Evolutionary conservation across 441 rosid species (phyloP).

Genomic region (Raphanus hybrid): DNA sequence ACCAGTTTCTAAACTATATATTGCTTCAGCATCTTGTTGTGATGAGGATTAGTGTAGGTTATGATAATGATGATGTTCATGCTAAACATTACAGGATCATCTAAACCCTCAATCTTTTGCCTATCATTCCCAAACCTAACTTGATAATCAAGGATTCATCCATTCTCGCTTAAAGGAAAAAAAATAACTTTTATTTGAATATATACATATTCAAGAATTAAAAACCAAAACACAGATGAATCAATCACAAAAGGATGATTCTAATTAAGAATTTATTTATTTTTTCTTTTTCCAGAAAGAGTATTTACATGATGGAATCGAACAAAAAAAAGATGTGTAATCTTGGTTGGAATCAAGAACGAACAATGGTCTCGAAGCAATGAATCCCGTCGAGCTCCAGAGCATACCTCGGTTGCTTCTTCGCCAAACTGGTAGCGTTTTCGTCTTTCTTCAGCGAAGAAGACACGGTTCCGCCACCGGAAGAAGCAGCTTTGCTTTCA

Average conservation of each 20-base stretch:
- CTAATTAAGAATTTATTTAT: neutral
- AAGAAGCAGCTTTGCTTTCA: conserved; percentile 20
- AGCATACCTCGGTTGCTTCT: conserved; percentile 37
- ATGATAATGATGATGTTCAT: too few relatives aligned
- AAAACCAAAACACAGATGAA: neutral
- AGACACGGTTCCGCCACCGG: conserved; percentile 8
- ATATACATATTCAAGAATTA: conserved; percentile 8
- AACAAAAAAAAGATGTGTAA: neutral
- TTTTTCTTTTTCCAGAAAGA: conserved; percentile 6
- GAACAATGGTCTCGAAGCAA: conserved; percentile 45
- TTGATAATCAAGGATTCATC: neutral
- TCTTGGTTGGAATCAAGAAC: conserved; percentile 39
- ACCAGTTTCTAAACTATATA: too few relatives aligned
- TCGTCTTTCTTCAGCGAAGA: conserved; percentile 26
- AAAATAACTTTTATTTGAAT: neutral
- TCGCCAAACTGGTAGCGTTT: neutral
- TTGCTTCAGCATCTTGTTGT: too few relatives aligned
- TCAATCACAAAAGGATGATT: conserved; percentile 23
- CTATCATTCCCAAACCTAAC: too few relatives aligned
- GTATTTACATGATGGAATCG: conserved; percentile 15
- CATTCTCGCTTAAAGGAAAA: neutral
- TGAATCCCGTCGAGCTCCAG: conserved; percentile 40
- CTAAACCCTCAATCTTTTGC: too few relatives aligned
- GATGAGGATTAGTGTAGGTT: too few relatives aligned
- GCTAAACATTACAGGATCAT: too few relatives aligned